A percentile compares a stretch with the other conserved stretches of the same genome.
Evolutionary conservation across 2,329 filamentous ascomycete genomes (phyloP).

Genomic region (Parascedosporium putredinis): DNA sequence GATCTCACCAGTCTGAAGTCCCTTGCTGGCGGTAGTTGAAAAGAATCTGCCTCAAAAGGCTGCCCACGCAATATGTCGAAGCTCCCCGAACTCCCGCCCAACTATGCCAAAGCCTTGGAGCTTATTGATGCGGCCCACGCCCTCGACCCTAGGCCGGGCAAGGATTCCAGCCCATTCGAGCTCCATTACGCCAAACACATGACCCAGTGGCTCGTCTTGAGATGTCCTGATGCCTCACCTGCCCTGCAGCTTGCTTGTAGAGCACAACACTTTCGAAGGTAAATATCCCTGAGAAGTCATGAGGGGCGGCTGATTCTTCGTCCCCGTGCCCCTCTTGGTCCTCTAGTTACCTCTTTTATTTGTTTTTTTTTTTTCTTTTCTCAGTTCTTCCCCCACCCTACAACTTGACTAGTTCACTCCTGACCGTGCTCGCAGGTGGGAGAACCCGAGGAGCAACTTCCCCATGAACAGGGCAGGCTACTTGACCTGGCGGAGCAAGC

Average conservation of each 20-base stretch:
- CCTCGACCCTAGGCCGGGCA: slow-evolving; percentile 26
- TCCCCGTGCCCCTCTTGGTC: not conserved
- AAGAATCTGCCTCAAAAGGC: not conserved
- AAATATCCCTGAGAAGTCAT: too few species aligned
- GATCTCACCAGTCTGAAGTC: not conserved
- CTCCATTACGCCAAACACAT: slow-evolving; percentile 74
- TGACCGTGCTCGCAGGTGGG: slow-evolving; percentile 44
- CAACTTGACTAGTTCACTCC: not conserved
- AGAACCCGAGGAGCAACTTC: slow-evolving; percentile 63
- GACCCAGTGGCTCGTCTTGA: slow-evolving; percentile 58
- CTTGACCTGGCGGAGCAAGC: slow-evolving; percentile 64
- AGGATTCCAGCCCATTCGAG: slow-evolving; percentile 54
- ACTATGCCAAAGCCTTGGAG: slow-evolving; percentile 43
- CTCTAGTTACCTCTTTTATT: too few species aligned
- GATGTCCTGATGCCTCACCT: slow-evolving; percentile 52
- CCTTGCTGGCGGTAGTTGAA: not conserved
- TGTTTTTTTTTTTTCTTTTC: too few species aligned
- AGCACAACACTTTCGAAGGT: slow-evolving; percentile 72
- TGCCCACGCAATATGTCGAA: not conserved
- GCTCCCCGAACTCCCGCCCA: slow-evolving; percentile 20
- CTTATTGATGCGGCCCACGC: slow-evolving; percentile 59
- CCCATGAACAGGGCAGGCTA: slow-evolving; percentile 69
- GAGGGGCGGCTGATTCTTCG: too few species aligned
- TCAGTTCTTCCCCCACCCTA: not conserved
- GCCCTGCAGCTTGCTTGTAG: slow-evolving; percentile 65